Percentiles rank a stretch among this genome's conserved stretches.
These are phyloP conservation scores for Thalassiosira hispida DNA, from an alignment of 352 stramenopile genomes.

Conservation along the genomic window DNA sequence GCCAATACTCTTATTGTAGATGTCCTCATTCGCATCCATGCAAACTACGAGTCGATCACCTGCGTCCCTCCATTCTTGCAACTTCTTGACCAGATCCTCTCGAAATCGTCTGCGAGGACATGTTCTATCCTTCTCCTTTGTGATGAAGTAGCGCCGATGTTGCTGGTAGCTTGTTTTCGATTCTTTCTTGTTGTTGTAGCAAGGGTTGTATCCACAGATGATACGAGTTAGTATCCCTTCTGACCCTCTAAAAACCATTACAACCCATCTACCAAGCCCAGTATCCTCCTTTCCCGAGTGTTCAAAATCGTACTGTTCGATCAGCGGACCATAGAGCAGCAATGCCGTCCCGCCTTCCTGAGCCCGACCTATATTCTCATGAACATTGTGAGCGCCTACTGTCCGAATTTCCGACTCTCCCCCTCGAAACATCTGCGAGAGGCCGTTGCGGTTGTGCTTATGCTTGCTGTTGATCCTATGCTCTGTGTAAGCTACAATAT, in stretches of 20 bases:
- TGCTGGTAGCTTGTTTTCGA: constrained; percentile 32
- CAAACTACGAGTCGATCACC: constrained; percentile 19
- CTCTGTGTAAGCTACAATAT: constrained; percentile 23
- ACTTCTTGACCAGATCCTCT: constrained; percentile 5
- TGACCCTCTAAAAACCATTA: constrained; percentile 17
- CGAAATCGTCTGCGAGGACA: constrained; percentile 18
- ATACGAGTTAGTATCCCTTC: constrained; percentile 16
- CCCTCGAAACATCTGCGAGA: constrained; percentile 30
- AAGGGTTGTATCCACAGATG: constrained; percentile 29
- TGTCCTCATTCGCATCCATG: constrained; percentile 36
- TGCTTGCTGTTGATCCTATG: constrained; percentile 26
- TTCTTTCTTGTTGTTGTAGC: constrained; percentile 10
- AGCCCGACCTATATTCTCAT: constrained; percentile 32
- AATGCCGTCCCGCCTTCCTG: constrained; percentile 36
- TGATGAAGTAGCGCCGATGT: constrained; percentile 29
- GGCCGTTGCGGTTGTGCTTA: constrained; percentile 23
- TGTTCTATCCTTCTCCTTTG: neutral
- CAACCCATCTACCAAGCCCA: constrained; percentile 25
- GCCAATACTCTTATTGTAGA: constrained; percentile 18
- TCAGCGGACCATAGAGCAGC: constrained; percentile 2
- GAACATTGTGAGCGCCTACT: constrained; percentile 22
- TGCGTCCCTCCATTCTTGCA: constrained; percentile 15
- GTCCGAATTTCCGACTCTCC: constrained; percentile 13
- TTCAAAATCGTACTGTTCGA: constrained; percentile 18
- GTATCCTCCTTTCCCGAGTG: constrained; percentile 19